Percentiles rank a stretch among this genome's conserved stretches.
Conservation (phyloP, 2,329 filamentous ascomycete genomes). For the Epichloe brachyelytri region DNA sequence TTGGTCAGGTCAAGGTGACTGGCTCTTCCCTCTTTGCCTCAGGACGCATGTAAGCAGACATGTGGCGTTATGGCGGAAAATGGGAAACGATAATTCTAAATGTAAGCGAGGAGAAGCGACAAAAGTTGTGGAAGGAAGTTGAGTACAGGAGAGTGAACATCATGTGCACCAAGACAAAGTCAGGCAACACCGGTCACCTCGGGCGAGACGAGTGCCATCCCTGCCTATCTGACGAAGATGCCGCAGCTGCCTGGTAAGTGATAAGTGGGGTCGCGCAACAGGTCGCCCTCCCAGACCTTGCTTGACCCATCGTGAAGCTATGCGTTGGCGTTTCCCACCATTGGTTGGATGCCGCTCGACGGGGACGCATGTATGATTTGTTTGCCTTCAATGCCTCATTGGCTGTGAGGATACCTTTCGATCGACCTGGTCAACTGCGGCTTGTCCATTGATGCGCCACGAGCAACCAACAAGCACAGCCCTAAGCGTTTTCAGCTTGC, state of each 20-base stretch:
- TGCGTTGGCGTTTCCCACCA: conserved; percentile 1
- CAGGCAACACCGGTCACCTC: background rate
- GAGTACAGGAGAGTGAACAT: background rate
- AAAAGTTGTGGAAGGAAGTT: background rate
- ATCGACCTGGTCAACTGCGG: background rate
- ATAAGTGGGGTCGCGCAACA: background rate
- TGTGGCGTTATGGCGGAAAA: background rate
- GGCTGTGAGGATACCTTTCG: background rate
- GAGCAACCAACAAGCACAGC: too few species aligned
- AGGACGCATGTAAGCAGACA: background rate
- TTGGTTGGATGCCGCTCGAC: background rate
- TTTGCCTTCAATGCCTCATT: background rate
- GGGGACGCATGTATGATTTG: background rate
- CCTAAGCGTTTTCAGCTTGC: too few species aligned
- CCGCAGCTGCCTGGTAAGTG: background rate
- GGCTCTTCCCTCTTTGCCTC: background rate
- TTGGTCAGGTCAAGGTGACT: background rate
- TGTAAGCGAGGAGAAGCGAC: background rate
- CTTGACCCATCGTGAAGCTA: background rate
- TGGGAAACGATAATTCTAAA: too few species aligned
- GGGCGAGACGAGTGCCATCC: background rate
- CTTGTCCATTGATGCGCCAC: background rate
- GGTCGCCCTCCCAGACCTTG: background rate
- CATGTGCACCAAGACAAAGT: too few species aligned
- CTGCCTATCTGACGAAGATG: background rate